Evolutionary conservation across 2,329 filamentous ascomycete genomes (phyloP).

Genomic region (Pseudogymnoascus sp.): DNA sequence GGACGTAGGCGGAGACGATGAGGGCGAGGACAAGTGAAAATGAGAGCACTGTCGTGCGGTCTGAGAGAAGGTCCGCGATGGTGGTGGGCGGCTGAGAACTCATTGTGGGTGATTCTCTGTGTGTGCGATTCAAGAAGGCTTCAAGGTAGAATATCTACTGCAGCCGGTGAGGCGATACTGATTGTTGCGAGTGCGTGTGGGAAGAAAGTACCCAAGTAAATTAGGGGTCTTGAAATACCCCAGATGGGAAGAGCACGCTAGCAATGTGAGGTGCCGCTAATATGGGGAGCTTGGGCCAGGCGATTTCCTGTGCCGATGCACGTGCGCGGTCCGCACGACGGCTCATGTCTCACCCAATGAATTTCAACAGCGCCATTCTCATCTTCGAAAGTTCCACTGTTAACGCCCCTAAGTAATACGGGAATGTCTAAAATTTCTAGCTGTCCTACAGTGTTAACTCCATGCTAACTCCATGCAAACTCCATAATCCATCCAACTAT

Average conservation of each 20-base stretch:
- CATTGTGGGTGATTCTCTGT: neutral
- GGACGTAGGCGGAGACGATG: slow-evolving; percentile 39
- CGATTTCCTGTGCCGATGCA: neutral
- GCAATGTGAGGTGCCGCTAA: neutral
- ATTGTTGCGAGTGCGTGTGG: neutral
- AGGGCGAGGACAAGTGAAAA: slow-evolving; percentile 48
- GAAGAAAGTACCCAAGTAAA: neutral
- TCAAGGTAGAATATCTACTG: neutral
- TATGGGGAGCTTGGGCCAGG: slow-evolving; percentile 5
- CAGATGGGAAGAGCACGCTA: neutral
- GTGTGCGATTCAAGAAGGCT: neutral
- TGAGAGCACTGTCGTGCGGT: slow-evolving; percentile 51
- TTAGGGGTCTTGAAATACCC: slow-evolving; percentile 4
- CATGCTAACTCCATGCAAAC: neutral
- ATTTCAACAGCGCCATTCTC: neutral
- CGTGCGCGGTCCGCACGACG: neutral
- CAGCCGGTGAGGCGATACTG: neutral
- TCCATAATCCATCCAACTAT: neutral
- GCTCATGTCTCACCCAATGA: neutral
- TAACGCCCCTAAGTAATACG: neutral
- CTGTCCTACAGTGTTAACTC: neutral
- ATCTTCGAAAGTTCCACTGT: neutral
- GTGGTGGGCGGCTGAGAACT: slow-evolving; percentile 9
- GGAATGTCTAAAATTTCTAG: neutral
- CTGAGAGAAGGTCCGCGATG: slow-evolving; percentile 38